These are phyloP conservation scores for Sarocladiaceae sp. DNA, from an alignment of 2,329 filamentous ascomycete genomes.

Conservation along the genomic window DNA sequence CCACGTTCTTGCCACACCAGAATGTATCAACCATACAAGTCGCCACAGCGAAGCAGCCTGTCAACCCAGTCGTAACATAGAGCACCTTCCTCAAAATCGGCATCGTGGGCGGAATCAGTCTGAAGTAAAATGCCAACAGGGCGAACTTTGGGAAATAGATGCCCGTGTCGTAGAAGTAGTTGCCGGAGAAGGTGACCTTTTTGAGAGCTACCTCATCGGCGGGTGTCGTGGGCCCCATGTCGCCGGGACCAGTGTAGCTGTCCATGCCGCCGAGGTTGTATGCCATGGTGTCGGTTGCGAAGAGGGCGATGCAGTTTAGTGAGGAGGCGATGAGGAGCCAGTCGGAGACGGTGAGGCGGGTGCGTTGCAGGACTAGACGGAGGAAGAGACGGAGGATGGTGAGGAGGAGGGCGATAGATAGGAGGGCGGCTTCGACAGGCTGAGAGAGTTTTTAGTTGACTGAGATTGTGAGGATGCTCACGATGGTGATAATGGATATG, in stretches of 20 bases:
- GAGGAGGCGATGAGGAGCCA: slow-evolving; percentile 23
- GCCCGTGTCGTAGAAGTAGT: slow-evolving; percentile 27
- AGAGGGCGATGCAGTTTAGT: slow-evolving; percentile 21
- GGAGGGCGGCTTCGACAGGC: slow-evolving; percentile 24
- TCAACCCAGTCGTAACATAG: slow-evolving; percentile 18
- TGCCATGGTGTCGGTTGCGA: slow-evolving; percentile 20
- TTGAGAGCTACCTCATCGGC: slow-evolving; percentile 17
- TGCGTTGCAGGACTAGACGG: slow-evolving; percentile 19
- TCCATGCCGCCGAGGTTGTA: slow-evolving; percentile 25
- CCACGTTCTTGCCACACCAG: slow-evolving; percentile 23
- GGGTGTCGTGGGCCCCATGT: slow-evolving; percentile 10
- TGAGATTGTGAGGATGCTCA: neutral
- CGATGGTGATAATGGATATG: neutral
- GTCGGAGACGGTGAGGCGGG: slow-evolving; percentile 23
- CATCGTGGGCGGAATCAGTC: slow-evolving; percentile 21
- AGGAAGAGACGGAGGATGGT: slow-evolving; percentile 19
- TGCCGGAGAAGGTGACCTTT: slow-evolving; percentile 25
- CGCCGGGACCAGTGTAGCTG: slow-evolving; percentile 12
- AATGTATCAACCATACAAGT: slow-evolving; percentile 24
- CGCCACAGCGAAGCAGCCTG: slow-evolving; percentile 17
- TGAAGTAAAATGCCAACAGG: slow-evolving; percentile 23
- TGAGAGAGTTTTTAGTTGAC: neutral
- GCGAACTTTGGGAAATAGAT: slow-evolving; percentile 25
- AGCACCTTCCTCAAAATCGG: slow-evolving; percentile 19
- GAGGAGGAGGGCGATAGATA: slow-evolving; percentile 18